Conservation (phyloP, 805 yeast genomes). For the Metschnikowia colocasiae region DNA sequence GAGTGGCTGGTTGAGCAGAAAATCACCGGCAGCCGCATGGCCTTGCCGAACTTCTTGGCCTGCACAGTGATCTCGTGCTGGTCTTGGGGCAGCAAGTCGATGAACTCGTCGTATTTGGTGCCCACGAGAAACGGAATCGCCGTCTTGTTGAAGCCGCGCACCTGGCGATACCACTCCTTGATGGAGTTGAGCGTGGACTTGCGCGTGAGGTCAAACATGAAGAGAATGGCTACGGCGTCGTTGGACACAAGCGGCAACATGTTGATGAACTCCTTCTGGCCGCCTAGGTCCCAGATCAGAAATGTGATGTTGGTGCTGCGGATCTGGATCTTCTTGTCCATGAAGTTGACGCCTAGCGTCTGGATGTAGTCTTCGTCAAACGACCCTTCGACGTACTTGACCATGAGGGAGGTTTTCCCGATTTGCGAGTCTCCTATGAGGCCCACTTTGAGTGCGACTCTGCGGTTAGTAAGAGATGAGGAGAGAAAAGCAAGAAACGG, state of each 20-base stretch:
- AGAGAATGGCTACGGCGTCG: slow-evolving; percentile 87
- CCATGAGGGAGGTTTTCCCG: slow-evolving; percentile 95
- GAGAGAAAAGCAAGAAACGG: neutral
- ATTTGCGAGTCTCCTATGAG: slow-evolving; percentile 93
- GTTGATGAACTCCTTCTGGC: slow-evolving; percentile 89
- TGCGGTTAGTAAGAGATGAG: slow-evolving; percentile 21
- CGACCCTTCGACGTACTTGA: slow-evolving; percentile 91
- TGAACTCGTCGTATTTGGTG: slow-evolving; percentile 86
- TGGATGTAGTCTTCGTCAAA: slow-evolving; percentile 91
- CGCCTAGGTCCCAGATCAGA: slow-evolving; percentile 94
- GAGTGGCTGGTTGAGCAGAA: slow-evolving; percentile 92
- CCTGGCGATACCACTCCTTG: slow-evolving; percentile 93
- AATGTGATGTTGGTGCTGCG: slow-evolving; percentile 86
- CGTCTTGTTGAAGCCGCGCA: slow-evolving; percentile 81
- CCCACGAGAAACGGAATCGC: slow-evolving; percentile 92
- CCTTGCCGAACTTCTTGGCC: slow-evolving; percentile 79
- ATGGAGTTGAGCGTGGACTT: slow-evolving; percentile 82
- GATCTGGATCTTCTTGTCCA: slow-evolving; percentile 84
- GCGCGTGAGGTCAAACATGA: slow-evolving; percentile 84
- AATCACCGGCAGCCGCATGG: slow-evolving; percentile 81
- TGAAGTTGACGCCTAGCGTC: slow-evolving; percentile 90
- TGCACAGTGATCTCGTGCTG: slow-evolving; percentile 80
- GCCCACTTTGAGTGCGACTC: slow-evolving; percentile 80
- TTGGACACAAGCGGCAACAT: slow-evolving; percentile 91
- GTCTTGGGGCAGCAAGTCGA: slow-evolving; percentile 71